Conservation (phyloP, 192 early-diverging fungal genomes). For the Coemansia sp. region DNA sequence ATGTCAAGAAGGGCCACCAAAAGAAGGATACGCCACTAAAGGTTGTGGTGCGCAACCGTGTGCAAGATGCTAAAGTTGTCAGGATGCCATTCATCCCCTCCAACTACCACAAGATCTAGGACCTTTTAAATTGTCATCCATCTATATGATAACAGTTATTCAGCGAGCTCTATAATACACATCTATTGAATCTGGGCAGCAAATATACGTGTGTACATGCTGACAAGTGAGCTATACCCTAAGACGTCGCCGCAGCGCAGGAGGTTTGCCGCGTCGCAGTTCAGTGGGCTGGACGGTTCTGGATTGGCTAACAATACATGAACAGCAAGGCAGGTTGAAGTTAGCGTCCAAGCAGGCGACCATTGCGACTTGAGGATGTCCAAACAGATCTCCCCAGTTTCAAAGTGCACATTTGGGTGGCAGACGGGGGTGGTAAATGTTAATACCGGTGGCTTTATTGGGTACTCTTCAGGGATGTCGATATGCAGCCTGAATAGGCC, state of each 20-base stretch:
- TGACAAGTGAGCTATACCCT: conserved; percentile 84
- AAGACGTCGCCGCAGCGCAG: conserved; percentile 81
- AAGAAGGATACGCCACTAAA: conserved; percentile 89
- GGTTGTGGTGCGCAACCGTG: conserved; percentile 85
- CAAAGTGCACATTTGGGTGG: conserved; percentile 93
- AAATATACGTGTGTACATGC: conserved; percentile 79
- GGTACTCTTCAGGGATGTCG: conserved; percentile 75
- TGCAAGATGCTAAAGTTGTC: conserved; percentile 78
- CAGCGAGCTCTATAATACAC: neutral
- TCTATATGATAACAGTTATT: too few relatives aligned
- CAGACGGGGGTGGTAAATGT: conserved; percentile 81
- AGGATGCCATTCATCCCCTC: conserved; percentile 96
- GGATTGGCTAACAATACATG: conserved; percentile 80
- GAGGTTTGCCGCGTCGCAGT: conserved; percentile 94
- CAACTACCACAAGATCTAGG: conserved; percentile 67
- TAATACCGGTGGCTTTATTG: conserved; percentile 67
- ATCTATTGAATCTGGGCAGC: conserved; percentile 37
- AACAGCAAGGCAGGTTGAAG: conserved; percentile 82
- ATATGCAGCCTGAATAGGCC: conserved; percentile 84
- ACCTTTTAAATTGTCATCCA: neutral
- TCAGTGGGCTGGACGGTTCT: conserved; percentile 86
- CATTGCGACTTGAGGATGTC: conserved; percentile 92
- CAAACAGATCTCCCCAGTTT: conserved; percentile 96
- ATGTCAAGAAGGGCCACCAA: conserved; percentile 84
- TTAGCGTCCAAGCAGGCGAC: conserved; percentile 94